Percentiles rank a stretch among this genome's conserved stretches.
phyloP scores from a whole-genome alignment of 306 rosid species.

The Abrus precatorius region DNA sequence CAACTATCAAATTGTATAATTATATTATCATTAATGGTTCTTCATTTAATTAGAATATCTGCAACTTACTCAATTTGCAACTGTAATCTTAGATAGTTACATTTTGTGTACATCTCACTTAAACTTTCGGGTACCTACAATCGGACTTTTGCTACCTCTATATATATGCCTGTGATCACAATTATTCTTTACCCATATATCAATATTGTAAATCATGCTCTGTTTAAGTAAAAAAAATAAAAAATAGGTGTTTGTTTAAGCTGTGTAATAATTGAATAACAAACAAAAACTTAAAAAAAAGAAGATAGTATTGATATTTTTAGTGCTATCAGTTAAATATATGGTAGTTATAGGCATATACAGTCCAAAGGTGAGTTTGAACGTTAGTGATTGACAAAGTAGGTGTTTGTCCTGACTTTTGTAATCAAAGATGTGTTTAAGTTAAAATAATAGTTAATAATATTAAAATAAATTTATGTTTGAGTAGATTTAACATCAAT shows the following conservation, averaged over 20 bases:
- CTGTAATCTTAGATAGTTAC: not conserved
- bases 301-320: not conserved
- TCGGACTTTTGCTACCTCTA: not conserved
- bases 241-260: no score
- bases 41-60: not conserved
- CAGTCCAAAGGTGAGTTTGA: no score
- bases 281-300: not conserved
- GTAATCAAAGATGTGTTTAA: no score
- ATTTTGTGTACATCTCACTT: not conserved
- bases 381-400: no score
- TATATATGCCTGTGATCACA: not conserved
- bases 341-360: no score
- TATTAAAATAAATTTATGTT: no score
- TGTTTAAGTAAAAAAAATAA: no score
- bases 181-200: not conserved
- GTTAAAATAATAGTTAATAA: no score
- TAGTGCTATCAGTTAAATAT: not conserved
- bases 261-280: not conserved
- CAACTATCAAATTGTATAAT: slow-evolving; percentile 19
- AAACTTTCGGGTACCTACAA: not conserved
- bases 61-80: not conserved
- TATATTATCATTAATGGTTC: not conserved
- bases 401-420: no score
- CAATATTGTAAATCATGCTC: not conserved
- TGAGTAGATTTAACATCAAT: no score